A percentile compares a stretch with the other conserved stretches of the same genome.
Evolutionary conservation across 495 filamentous ascomycete species (phyloP).

Genomic region (Pyrenula aspistea): DNA sequence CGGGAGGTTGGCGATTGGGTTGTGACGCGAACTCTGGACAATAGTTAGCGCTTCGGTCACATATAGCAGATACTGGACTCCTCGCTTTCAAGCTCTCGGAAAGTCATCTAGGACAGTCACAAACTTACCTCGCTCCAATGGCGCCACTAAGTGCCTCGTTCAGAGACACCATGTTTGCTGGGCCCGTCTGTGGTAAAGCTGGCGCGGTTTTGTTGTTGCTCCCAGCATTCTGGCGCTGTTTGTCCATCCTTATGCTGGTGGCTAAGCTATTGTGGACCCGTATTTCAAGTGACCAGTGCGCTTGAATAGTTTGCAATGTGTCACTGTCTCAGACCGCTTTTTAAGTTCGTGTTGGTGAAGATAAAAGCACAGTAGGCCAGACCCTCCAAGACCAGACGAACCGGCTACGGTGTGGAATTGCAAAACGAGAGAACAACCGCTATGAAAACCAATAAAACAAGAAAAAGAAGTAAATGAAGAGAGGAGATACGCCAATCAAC

Average conservation of each 20-base stretch:
- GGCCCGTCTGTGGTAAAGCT: constrained; percentile 1
- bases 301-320: too few species aligned
- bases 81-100: neutral
- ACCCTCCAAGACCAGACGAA: neutral
- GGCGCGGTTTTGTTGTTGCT: constrained; percentile 16
- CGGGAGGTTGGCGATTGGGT: constrained; percentile 37
- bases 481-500: neutral
- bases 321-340: neutral
- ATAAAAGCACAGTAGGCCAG: neutral
- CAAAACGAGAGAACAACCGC: neutral
- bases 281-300: too few species aligned
- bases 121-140: constrained; percentile 38
- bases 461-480: neutral
- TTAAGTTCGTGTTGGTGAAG: neutral
- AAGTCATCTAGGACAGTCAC: neutral
- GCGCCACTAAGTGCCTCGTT: constrained; percentile 36
- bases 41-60: neutral
- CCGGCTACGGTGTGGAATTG: neutral
- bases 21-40: constrained; percentile 44
- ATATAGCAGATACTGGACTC: neutral
- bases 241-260: constrained; percentile 14
- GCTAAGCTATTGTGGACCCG: too few species aligned
- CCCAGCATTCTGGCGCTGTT: constrained; percentile 32
- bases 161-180: constrained; percentile 28
- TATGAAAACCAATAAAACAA: neutral